Conservation (phyloP, 352 stramenopile genomes). For the Pythium vanterpoolii region DNA sequence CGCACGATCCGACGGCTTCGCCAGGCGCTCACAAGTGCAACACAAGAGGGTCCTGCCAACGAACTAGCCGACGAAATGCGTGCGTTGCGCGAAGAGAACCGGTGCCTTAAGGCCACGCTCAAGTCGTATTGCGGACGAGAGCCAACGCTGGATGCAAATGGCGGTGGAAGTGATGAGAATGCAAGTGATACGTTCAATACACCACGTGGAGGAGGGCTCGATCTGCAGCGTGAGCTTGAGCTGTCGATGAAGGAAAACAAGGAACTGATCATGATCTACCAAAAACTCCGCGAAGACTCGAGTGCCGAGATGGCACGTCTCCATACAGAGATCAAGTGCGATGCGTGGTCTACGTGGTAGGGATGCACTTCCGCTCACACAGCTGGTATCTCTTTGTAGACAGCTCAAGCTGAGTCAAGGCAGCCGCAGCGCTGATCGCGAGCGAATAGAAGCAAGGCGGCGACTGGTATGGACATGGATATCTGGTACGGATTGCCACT, state of each 20-base stretch:
- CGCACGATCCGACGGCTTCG: constrained; percentile 74
- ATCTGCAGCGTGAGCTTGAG: constrained; percentile 51
- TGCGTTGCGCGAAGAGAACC: constrained; percentile 56
- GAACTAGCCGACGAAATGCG: constrained; percentile 40
- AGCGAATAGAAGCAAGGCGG: constrained; percentile 15
- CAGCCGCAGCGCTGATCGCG: background rate
- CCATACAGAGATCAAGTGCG: constrained; percentile 53
- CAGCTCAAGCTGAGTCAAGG: constrained; percentile 19
- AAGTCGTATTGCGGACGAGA: constrained; percentile 44
- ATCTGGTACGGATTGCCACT: background rate
- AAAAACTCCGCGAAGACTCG: constrained; percentile 64
- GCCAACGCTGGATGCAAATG: constrained; percentile 18
- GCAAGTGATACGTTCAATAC: constrained; percentile 1
- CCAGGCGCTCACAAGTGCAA: constrained; percentile 28
- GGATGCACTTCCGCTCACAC: background rate
- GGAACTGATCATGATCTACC: constrained; percentile 67
- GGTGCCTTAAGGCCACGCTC: constrained; percentile 60
- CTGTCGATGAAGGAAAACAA: constrained; percentile 69
- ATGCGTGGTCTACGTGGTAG: background rate
- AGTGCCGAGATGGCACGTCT: constrained; percentile 42
- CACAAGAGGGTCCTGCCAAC: constrained; percentile 15
- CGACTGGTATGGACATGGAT: constrained; percentile 14
- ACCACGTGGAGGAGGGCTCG: constrained; percentile 12
- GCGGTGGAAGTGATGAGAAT: constrained; percentile 21
- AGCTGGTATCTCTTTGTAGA: background rate